Base-by-base conservation (phyloP, 495 filamentous ascomycete species). In the Pseudoneurospora amorphoporcata region DNA sequence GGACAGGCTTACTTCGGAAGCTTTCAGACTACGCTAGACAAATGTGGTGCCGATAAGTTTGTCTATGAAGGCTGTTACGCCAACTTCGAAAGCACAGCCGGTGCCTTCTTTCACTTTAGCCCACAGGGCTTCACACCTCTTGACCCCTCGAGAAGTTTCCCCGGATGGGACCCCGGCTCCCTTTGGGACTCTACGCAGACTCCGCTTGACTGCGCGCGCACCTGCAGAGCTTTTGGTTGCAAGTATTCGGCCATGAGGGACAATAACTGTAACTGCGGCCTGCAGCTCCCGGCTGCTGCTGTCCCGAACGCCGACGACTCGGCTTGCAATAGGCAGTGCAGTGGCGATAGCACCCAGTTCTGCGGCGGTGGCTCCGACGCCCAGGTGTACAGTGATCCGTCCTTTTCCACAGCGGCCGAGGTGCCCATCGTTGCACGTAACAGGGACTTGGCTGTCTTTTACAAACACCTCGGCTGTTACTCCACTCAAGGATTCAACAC, bases 211-310 rank as follows among this genome's bases (percentile, higher is more conserved):
- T 81, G 79, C 65, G 71, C 71, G 39, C 69, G 69, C 12, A 72
- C 68, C 29, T 80, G 79, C 72, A 72, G 79, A 42, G 75, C 70
- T 7, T 74, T 72, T 37, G 79, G 79, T 38, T 80, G 73, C 72
- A 78, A 77, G 61, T 80, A 71, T 38, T 16, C 79, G 16, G 69
- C 74, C 32, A 32, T 79, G 39, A 68, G 58, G 16, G 45, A 75
- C 53, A 76, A 76, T 61, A n/a, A 38, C 12, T 79, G 76, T 71
- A 58, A 43, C 47, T 80, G 77, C 71, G 76, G 75, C 17, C 75
- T 73, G 8, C 73, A 73, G 74, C 61, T 77, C 16, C 75, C 77
- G 8, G 16, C 17, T 5, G 10, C 47, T 23, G 53, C 68, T 17
- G 38, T 38, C 19, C 23, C 23, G 53, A 61, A 61, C 53, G 1